Base-by-base conservation (phyloP, 2,329 filamentous ascomycete species). In the Colletotrichum abscissum region DNA sequence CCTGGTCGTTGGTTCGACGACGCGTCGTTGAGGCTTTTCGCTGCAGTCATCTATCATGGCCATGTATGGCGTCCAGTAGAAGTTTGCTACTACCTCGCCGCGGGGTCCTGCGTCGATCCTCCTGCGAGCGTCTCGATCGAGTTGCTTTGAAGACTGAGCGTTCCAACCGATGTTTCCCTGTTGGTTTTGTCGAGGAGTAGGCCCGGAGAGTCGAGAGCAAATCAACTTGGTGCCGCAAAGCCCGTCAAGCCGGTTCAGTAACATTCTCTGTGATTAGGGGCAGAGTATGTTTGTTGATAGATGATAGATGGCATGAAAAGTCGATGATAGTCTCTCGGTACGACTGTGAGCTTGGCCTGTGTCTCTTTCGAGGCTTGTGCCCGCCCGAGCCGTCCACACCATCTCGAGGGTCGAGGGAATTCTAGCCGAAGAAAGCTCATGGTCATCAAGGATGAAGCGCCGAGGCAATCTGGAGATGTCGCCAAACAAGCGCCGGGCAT, bases 401-500 rank as follows among this genome's bases (percentile, higher is more conserved):
- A 64, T 38, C 52, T 42, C 9, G 14, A 63, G 19, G 60, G 5
- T 42, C 22, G 38, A 56, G 22, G 54, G 12, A 56, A 49, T 49
- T n/a, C 30, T 42, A 12, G 22, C 38, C 19, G 24, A 12, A 64
- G 42, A 26, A 19, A 42, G 42, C 56, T 49, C 38, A 38, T 57
- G 55, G 68, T 56, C 63, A 62, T 57, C 42, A 42, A 62, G 67
- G 62, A 71, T 30, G 63, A 14, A 67, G 22, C 28, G 38, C 68
- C 57, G 60, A 65, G 57, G 30, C n/a, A 11, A 55, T 22, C n/a
- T 52, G 60, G 60, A 64, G 35, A 67, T 35, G 54, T 69, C 71
- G 66, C 67, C 55, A 74, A 66, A 69, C 63, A 74, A 75, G 72
- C 74, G 71, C 74, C 72, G 59, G 63, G 71, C 67, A 75, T 68